Evolutionary conservation across 176 grass and related monocot species (phyloP), one percentile per base, ranked within the genome.

Genomic region (Neostapfia colusana): DNA sequence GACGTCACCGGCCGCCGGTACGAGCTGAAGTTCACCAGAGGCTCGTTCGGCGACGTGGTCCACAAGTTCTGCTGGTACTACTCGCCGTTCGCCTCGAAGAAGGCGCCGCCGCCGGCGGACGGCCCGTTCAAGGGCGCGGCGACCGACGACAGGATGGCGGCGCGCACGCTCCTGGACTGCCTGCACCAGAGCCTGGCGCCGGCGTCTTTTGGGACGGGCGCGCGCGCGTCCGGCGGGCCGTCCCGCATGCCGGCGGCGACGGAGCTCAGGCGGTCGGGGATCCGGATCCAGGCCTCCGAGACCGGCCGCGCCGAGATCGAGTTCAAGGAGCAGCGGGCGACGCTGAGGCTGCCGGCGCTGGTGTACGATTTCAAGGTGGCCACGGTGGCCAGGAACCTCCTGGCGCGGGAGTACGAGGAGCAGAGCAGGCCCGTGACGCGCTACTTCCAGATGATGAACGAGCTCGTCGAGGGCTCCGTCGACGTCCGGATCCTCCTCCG

Each of bases 361-460:
- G 77, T 41, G 20, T 65, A 66, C 48, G 84, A 89, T 81, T 81
- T 78, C 76, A 93, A 89, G 72, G 65, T 86, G 20, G 77, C 88
- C 17, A 83, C 84, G 34, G 90, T 93, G 77, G 72, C 61, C 4
- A 41, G 68, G 73, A 93, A 93, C 69, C 77, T 93, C 2, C 67
- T 89, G 31, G 90, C 81, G 9, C 53, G 26, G 83, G 90, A 93
- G 90, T 41, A 66, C 54, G 36, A 73, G 31, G 77, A 38, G 10
- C 84, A 81, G 77, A 80, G 56, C 55, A 86, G 71, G 74, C 84
- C 87, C 1, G 25, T 93, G 38, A 86, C 73, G n/a, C 73, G 90
- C 37, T 89, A 93, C 69, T 84, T 83, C 55, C 84, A 93, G 63
- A 76, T 93, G 80, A 75, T 89, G 84, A 89, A 89, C 49, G 90